Percentiles rank a stretch among this genome's conserved stretches.
Evolutionary conservation across 345 rosid species (phyloP).

Genomic region (Brassica juncea): DNA sequence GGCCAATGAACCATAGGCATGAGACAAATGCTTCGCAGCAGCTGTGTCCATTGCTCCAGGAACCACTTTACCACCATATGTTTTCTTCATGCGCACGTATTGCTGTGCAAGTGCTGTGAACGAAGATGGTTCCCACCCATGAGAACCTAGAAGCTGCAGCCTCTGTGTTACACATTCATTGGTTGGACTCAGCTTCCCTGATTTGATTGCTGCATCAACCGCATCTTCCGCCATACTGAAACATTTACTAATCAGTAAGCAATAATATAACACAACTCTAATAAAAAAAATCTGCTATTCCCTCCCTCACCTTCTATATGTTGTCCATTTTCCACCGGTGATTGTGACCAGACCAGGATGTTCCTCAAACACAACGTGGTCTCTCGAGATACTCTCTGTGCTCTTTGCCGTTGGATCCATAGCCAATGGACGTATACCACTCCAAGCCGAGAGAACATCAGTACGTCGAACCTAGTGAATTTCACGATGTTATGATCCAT

Average conservation of each 20-base stretch:
- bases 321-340: slow-evolving; percentile 99
- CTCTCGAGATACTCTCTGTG: slow-evolving; percentile 97
- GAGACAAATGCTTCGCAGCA: slow-evolving; percentile 87
- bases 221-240: slow-evolving; percentile 99
- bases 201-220: slow-evolving; percentile 79
- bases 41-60: slow-evolving; percentile 91
- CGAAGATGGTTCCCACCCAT: slow-evolving; percentile 88
- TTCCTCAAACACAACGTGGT: slow-evolving; percentile 89
- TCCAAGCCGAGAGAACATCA: slow-evolving; percentile 99
- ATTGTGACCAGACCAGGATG: slow-evolving; percentile 91
- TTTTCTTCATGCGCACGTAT: slow-evolving; percentile 81
- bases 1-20: slow-evolving; percentile 85
- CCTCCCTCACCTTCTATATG: slow-evolving; percentile 72
- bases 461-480: slow-evolving; percentile 69
- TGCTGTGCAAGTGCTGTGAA: slow-evolving; percentile 90
- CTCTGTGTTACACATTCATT: slow-evolving; percentile 65
- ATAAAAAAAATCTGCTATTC: no score
- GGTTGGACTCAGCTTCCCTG: slow-evolving; percentile 73
- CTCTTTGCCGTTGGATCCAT: slow-evolving; percentile 82
- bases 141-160: slow-evolving; percentile 72
- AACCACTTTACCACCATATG: slow-evolving; percentile 71
- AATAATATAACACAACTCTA: background rate
- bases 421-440: slow-evolving; percentile 98
- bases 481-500: background rate
- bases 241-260: slow-evolving; percentile 14